A percentile compares a stretch with the other conserved stretches of the same genome.
Evolutionary conservation across 106 monocot species (phyloP).

Genomic region (Allium cepa): DNA sequence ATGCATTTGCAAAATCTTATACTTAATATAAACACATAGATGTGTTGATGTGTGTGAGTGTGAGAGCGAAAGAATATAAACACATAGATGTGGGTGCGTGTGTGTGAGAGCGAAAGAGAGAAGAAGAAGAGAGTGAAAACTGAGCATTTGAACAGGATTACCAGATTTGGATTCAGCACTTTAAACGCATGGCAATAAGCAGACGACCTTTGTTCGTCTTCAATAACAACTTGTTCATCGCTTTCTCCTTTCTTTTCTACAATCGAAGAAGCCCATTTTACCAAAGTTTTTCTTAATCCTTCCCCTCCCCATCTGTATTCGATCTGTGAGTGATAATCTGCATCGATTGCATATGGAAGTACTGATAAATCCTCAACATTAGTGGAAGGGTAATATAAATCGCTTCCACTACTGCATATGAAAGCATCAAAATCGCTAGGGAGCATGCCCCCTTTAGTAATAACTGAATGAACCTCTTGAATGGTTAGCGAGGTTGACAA

Average conservation of each 20-base stretch:
- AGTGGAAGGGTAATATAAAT: slow-evolving; percentile 78
- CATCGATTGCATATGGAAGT: slow-evolving; percentile 65
- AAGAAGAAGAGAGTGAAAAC: background rate
- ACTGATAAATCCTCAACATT: slow-evolving; percentile 64
- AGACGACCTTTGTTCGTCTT: slow-evolving; percentile 71
- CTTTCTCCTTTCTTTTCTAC: slow-evolving; percentile 46
- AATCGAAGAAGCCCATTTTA: slow-evolving; percentile 77
- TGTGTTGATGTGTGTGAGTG: too few species aligned
- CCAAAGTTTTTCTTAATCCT: slow-evolving; percentile 76
- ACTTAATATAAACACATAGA: too few species aligned
- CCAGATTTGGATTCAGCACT: slow-evolving; percentile 60
- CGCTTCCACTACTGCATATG: slow-evolving; percentile 92
- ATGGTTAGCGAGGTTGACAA: slow-evolving; percentile 74
- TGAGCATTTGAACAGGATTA: slow-evolving; percentile 10
- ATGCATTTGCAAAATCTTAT: too few species aligned
- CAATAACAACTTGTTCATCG: slow-evolving; percentile 58
- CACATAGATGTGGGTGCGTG: too few species aligned
- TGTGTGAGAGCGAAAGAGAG: background rate
- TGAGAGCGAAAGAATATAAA: background rate
- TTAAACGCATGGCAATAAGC: slow-evolving; percentile 70
- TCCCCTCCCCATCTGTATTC: slow-evolving; percentile 97
- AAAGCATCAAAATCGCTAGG: slow-evolving; percentile 92
- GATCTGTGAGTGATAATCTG: slow-evolving; percentile 92
- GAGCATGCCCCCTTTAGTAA: slow-evolving; percentile 44
- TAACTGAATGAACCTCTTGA: slow-evolving; percentile 59